Evolutionary conservation across 129 eudicot species (phyloP).

Genomic region (Tagetes patula): DNA sequence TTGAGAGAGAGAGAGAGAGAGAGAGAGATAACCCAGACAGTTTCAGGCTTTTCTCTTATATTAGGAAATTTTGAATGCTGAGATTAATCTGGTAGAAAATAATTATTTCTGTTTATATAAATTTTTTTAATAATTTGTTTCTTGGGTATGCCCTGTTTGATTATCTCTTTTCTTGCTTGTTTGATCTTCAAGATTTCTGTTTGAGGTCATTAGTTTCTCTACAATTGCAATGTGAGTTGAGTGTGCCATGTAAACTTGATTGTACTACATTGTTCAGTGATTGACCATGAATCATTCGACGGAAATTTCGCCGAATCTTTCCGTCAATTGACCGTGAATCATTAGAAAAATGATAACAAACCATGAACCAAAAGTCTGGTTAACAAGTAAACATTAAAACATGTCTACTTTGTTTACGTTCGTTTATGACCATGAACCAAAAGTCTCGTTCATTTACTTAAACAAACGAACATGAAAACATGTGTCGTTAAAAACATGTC

Average conservation of each 20-base stretch:
- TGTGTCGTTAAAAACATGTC: too few relatives aligned
- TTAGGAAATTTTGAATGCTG: conserved; percentile 18
- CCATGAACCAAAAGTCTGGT: too few relatives aligned
- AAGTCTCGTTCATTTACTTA: too few relatives aligned
- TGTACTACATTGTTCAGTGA: neutral
- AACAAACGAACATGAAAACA: too few relatives aligned
- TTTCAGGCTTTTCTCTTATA: conserved; percentile 10
- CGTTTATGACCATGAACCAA: too few relatives aligned
- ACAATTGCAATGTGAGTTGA: neutral
- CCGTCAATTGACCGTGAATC: too few relatives aligned
- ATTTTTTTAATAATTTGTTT: conserved; percentile 20
- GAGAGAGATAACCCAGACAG: neutral
- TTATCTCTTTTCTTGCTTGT: neutral
- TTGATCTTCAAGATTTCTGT: neutral
- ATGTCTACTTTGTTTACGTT: too few relatives aligned
- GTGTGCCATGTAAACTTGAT: neutral
- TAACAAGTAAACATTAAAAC: too few relatives aligned
- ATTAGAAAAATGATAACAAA: too few relatives aligned
- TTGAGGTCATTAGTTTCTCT: neutral
- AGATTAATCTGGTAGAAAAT: conserved; percentile 8
- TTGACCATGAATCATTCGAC: too few relatives aligned
- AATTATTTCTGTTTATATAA: neutral
- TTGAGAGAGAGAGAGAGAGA: too few relatives aligned
- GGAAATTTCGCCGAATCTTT: too few relatives aligned
- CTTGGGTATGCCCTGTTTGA: neutral